Evolutionary conservation across 495 filamentous ascomycete species (phyloP).

Genomic region (Annulohypoxylon nitens): DNA sequence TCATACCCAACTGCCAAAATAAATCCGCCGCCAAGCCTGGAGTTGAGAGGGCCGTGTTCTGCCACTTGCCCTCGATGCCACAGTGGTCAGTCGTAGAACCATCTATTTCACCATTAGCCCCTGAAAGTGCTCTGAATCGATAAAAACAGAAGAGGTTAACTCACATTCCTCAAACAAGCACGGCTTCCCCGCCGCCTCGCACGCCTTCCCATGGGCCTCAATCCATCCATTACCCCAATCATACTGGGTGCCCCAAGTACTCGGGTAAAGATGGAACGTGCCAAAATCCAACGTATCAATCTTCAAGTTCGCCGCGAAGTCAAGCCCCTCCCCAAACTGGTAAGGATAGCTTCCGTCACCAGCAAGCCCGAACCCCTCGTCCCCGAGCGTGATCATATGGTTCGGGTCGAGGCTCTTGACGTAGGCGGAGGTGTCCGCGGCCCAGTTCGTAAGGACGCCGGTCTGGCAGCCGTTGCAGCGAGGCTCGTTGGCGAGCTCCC

Average conservation of each 20-base stretch:
- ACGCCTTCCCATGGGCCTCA: conserved; percentile 68
- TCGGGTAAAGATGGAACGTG: conserved; percentile 75
- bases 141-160: conserved; percentile 12
- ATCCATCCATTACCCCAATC: conserved; percentile 70
- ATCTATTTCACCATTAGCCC: conserved; percentile 51
- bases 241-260: conserved; percentile 58
- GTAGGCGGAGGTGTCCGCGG: conserved; percentile 60
- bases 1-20: conserved; percentile 76
- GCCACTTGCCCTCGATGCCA: conserved; percentile 70
- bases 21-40: conserved; percentile 68
- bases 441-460: conserved; percentile 60
- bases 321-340: conserved; percentile 69
- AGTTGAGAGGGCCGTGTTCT: conserved; percentile 62
- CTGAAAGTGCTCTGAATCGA: conserved; percentile 18
- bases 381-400: conserved; percentile 67
- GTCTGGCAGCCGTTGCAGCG: conserved; percentile 60
- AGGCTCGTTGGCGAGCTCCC: conserved; percentile 70
- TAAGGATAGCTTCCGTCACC: conserved; percentile 71
- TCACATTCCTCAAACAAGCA: conserved; percentile 80
- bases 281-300: conserved; percentile 74
- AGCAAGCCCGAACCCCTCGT: conserved; percentile 65
- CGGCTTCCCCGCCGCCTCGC: conserved; percentile 70
- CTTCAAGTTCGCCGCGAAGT: conserved; percentile 71
- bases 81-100: conserved; percentile 51
- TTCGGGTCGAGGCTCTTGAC: conserved; percentile 64